A percentile compares a stretch with the other conserved stretches of the same genome.
Conservation (phyloP, 768 basidiomycete species). For the Termitomyces sp. region DNA sequence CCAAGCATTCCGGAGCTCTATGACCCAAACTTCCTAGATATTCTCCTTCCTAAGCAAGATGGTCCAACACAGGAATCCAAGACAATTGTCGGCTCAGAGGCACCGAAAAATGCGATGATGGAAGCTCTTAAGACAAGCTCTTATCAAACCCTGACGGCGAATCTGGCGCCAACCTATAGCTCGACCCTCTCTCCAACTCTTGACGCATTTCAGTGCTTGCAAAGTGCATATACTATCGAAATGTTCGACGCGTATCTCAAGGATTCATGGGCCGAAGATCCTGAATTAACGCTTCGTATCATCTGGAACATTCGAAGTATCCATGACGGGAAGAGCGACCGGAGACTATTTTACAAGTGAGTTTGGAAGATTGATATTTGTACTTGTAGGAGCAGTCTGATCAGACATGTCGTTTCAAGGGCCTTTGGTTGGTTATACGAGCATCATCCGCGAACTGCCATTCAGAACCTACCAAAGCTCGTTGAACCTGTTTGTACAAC, state of each 20-base stretch:
- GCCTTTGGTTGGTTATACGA: slow-evolving; percentile 68
- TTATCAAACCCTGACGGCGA: slow-evolving; percentile 48
- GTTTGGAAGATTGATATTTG: slow-evolving; percentile 9
- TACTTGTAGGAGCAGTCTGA: too few species aligned
- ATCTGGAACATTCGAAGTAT: slow-evolving; percentile 72
- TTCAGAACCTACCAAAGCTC: slow-evolving; percentile 53
- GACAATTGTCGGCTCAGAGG: neutral
- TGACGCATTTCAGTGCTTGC: slow-evolving; percentile 44
- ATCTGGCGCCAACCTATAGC: slow-evolving; percentile 44
- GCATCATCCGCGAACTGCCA: slow-evolving; percentile 67
- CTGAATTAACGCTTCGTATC: slow-evolving; percentile 53
- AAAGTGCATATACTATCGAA: slow-evolving; percentile 14
- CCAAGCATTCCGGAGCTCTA: slow-evolving; percentile 59
- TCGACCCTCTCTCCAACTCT: slow-evolving; percentile 53
- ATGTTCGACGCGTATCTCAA: slow-evolving; percentile 34
- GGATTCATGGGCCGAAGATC: slow-evolving; percentile 57
- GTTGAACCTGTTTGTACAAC: slow-evolving; percentile 47
- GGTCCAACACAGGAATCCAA: neutral
- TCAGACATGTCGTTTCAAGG: slow-evolving; percentile 27
- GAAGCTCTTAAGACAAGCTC: slow-evolving; percentile 44
- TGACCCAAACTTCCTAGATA: slow-evolving; percentile 51
- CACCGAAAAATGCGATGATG: slow-evolving; percentile 47
- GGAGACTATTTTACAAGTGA: slow-evolving; percentile 56
- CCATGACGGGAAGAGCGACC: slow-evolving; percentile 64
- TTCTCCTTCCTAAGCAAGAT: slow-evolving; percentile 41